A percentile compares a stretch with the other conserved stretches of the same genome.
Evolutionary conservation across 1,139 yeast genomes (phyloP).

Genomic region (Taiozyma onychis): DNA sequence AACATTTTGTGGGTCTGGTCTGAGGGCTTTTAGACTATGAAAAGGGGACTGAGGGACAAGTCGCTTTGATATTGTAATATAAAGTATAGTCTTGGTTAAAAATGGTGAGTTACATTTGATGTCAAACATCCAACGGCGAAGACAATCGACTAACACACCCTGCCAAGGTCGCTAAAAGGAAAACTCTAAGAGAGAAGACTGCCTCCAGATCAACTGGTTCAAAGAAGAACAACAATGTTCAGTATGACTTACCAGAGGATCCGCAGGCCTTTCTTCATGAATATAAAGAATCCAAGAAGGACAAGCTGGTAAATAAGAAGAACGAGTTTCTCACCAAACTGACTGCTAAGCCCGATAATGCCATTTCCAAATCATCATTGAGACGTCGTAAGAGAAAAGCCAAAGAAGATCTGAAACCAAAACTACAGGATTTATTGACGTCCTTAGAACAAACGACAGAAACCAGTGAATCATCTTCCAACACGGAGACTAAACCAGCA

Average conservation of each 20-base stretch:
- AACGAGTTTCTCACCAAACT: conserved; percentile 27
- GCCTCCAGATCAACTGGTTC: conserved; percentile 18
- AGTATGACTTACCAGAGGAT: conserved; percentile 24
- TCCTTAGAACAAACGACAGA: conserved; percentile 37
- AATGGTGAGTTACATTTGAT: conserved; percentile 4
- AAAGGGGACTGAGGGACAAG: too few relatives aligned
- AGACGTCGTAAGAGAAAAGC: conserved; percentile 63
- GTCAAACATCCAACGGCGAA: too few relatives aligned
- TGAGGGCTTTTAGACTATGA: too few relatives aligned
- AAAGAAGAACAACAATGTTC: background rate
- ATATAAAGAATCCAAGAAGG: conserved; percentile 48
- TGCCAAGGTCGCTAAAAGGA: conserved; percentile 38
- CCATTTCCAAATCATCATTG: conserved; percentile 57
- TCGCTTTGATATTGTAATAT: too few relatives aligned
- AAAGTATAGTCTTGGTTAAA: too few relatives aligned
- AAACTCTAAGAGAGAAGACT: conserved; percentile 40
- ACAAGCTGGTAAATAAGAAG: conserved; percentile 38
- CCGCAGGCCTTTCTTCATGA: conserved; percentile 52
- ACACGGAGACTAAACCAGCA: background rate
- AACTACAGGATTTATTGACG: conserved; percentile 54
- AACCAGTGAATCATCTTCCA: conserved; percentile 8
- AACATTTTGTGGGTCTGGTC: too few relatives aligned
- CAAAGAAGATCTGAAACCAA: conserved; percentile 58
- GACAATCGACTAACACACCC: too few relatives aligned
- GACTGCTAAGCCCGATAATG: conserved; percentile 31